Base-by-base conservation (phyloP, 306 rosid genomes). In the Citrullus amarus region DNA sequence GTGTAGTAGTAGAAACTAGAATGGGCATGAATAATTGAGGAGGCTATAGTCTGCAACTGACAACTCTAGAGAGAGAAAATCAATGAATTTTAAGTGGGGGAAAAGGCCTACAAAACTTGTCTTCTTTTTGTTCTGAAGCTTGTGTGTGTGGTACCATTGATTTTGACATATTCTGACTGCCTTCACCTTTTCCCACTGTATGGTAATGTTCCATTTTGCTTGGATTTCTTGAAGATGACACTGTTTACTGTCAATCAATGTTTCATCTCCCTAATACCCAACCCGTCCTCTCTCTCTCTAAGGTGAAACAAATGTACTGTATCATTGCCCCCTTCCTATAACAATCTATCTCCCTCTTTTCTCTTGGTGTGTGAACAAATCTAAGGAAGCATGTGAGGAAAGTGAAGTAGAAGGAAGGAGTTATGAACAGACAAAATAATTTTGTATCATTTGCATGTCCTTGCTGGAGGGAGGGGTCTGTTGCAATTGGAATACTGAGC, bases 381-480 rank as follows among this genome's bases (percentile, higher is more conserved):
- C 60, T 48, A 6, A 25, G 58, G 20, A 46, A 72, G 59, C 77
- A 72, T 72, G 39, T 22, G 38, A 46, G 50, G 77, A 72, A 72
- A 72, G 76, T 18, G 76, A 70, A 16, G 77, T 39, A 68, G 75
- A 43, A 32, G 20, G 73, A 65, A 36, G 48, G 51, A 38, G 77
- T 51, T 32, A 50, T 51, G 25, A 54, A 74, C 18, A 51, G 78
- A 73, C 78, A 74, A 74, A 53, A 74, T 53, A 74, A 54, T 53
- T 74, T 74, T 74, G 78, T 74, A 74, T 74, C 78, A 74, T 74
- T 74, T 53, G 63, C 48, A 54, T 74, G 78, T 74, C 78, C 62
- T 51, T 32, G 50, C 62, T 8, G 12, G 32, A 62, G 46, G 32
- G 17, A 48, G 60, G 75, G 61, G 78, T 22, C 78, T 74, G 63